Base-by-base conservation (phyloP, 2,329 filamentous ascomycete genomes). In the Nemania sp. region DNA sequence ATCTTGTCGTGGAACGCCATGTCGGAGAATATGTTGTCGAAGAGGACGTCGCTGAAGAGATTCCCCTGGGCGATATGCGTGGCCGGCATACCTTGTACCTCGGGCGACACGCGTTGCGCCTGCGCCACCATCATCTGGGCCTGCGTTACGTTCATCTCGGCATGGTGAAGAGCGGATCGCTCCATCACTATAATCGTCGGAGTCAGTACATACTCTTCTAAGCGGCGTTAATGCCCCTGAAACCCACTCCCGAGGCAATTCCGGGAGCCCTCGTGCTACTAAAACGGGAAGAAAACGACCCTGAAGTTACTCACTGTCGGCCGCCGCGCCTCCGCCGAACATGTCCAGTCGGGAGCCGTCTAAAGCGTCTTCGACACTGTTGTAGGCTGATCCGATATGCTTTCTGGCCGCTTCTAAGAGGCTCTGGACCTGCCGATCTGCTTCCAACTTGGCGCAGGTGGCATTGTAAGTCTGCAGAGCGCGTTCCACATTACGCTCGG, bases 241-340 rank as follows among this genome's bases (percentile, higher is more conserved):
- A n/a, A n/a, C n/a, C n/a, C n/a, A n/a, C n/a, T n/a, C n/a, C n/a
- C n/a, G n/a, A n/a, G n/a, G n/a, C n/a, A n/a, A n/a, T n/a, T n/a
- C n/a, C n/a, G n/a, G n/a, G n/a, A n/a, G n/a, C n/a, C n/a, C n/a
- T n/a, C n/a, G n/a, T n/a, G n/a, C n/a, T n/a, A n/a, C n/a, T n/a
- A n/a, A n/a, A n/a, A n/a, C n/a, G n/a, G n/a, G n/a, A n/a, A n/a
- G n/a, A n/a, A n/a, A n/a, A n/a, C n/a, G n/a, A n/a, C n/a, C n/a
- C n/a, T n/a, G n/a, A n/a, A n/a, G n/a, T n/a, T n/a, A n/a, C n/a
- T n/a, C n/a, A n/a, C n/a, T n/a, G 68, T 83, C 80, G 1, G 72
- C 70, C 49, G 81, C 74, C 3, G 74, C 75, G 12, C 80, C 80
- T 15, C 80, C 81, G 42, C 81, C 81, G 53, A 80, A 81, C 69